Evolutionary conservation across 164 flowering plant genomes (phyloP).

Genomic region (Dillenia suffruticosa): DNA sequence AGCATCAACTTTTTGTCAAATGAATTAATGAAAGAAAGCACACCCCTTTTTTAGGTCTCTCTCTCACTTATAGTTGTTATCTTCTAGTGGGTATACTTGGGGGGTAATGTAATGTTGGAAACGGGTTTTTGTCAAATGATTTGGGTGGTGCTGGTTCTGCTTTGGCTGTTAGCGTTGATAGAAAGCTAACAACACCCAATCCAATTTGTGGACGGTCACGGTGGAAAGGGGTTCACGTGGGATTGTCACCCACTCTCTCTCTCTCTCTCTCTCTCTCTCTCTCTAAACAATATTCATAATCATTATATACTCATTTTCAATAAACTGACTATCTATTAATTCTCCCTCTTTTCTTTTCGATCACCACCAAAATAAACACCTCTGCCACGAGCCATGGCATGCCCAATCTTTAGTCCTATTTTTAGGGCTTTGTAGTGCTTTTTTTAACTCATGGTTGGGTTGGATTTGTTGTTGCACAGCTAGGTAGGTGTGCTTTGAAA

Average conservation of each 20-base stretch:
- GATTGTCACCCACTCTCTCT: conserved; percentile 42
- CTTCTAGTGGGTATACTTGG: not conserved
- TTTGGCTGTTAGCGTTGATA: conserved; percentile 64
- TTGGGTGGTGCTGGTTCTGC: conserved; percentile 11
- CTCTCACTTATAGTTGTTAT: not conserved
- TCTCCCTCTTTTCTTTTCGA: not conserved
- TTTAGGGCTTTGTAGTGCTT: too few relatives aligned
- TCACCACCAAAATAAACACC: too few relatives aligned
- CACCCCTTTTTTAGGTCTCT: conserved; percentile 4
- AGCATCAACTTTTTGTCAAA: conserved; percentile 18
- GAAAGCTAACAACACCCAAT: conserved; percentile 52
- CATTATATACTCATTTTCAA: too few relatives aligned
- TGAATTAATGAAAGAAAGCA: conserved; percentile 12
- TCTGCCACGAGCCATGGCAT: too few relatives aligned
- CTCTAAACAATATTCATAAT: too few relatives aligned
- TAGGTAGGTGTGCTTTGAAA: too few relatives aligned
- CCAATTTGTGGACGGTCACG: conserved; percentile 22
- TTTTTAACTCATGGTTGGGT: too few relatives aligned
- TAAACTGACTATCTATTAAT: not conserved
- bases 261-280: conserved; percentile 2
- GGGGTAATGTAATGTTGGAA: not conserved
- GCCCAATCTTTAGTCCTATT: too few relatives aligned
- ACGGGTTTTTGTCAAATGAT: not conserved
- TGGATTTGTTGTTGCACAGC: too few relatives aligned
- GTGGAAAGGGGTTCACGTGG: conserved; percentile 31